A percentile compares a stretch with the other conserved stretches of the same genome.
These are phyloP conservation scores for Solanum habrochaites DNA, from an alignment of 257 asterid genomes.

Conservation along the genomic window DNA sequence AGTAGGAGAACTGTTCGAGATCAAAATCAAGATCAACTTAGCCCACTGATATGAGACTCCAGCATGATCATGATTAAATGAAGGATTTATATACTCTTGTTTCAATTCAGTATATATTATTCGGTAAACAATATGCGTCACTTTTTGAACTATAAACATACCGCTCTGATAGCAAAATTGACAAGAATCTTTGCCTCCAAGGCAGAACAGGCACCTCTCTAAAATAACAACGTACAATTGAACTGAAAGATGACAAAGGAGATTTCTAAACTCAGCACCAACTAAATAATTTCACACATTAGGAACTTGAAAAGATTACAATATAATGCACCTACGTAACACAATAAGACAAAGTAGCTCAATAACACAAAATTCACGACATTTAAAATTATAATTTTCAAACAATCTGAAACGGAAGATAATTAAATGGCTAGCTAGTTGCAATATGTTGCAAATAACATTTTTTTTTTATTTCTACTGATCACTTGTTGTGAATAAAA, in stretches of 20 bases:
- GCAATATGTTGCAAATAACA: neutral
- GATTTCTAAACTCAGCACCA: neutral
- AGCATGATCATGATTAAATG: neutral
- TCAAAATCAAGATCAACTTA: too few species aligned
- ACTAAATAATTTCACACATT: neutral
- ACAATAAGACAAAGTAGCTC: neutral
- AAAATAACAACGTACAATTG: neutral
- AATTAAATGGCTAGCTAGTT: neutral
- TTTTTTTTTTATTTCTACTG: neutral
- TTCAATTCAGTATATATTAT: neutral
- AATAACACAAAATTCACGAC: neutral
- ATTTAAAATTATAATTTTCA: neutral
- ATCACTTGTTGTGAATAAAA: conserved; percentile 11
- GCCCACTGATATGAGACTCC: neutral
- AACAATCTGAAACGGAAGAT: neutral
- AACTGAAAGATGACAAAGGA: neutral
- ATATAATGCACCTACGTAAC: neutral
- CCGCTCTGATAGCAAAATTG: neutral
- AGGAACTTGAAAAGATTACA: neutral
- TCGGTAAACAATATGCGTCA: neutral
- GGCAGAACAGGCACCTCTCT: too few species aligned
- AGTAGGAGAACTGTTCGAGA: too few species aligned
- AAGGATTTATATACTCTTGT: neutral
- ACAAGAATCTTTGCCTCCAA: too few species aligned
- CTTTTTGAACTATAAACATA: too few species aligned